Conservation (phyloP, 345 rosid species). For the Lepidium africanum region DNA sequence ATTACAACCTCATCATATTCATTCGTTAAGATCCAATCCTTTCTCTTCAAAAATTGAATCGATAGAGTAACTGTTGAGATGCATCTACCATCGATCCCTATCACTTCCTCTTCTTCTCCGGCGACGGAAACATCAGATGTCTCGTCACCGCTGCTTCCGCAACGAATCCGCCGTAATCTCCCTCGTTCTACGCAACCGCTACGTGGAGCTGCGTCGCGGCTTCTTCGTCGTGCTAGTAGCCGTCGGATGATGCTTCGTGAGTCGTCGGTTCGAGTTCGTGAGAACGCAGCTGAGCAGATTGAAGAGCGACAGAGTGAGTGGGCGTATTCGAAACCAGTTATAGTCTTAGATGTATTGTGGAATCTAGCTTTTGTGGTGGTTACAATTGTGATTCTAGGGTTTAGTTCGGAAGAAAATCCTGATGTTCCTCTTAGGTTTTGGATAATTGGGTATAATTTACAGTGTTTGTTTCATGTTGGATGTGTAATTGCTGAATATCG, state of each 20-base stretch:
- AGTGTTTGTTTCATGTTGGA: slow-evolving; percentile 57
- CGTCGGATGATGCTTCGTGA: slow-evolving; percentile 69
- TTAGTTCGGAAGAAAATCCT: slow-evolving; percentile 48
- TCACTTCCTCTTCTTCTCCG: slow-evolving; percentile 20
- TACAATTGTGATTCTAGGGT: slow-evolving; percentile 34
- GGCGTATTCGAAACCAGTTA: slow-evolving; percentile 66
- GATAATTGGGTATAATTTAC: slow-evolving; percentile 58
- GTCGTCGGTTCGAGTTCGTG: slow-evolving; percentile 73
- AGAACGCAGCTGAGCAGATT: slow-evolving; percentile 80
- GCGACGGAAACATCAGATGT: slow-evolving; percentile 18
- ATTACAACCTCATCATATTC: background rate
- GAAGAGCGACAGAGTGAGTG: slow-evolving; percentile 69
- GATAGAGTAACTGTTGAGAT: too few relatives aligned
- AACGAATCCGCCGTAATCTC: slow-evolving; percentile 35
- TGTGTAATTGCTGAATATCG: slow-evolving; percentile 49
- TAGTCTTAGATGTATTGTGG: slow-evolving; percentile 63
- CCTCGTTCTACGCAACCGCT: slow-evolving; percentile 44
- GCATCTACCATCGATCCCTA: slow-evolving; percentile 23
- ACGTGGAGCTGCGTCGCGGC: slow-evolving; percentile 53
- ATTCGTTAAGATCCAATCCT: background rate
- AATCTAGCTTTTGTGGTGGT: slow-evolving; percentile 48
- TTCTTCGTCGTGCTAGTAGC: slow-evolving; percentile 65
- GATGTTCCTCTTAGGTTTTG: slow-evolving; percentile 60
- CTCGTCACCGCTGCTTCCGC: slow-evolving; percentile 41
- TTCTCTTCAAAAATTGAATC: background rate